phyloP scores from a whole-genome alignment of 2,329 filamentous ascomycete species.

The Fusarium secorum region DNA sequence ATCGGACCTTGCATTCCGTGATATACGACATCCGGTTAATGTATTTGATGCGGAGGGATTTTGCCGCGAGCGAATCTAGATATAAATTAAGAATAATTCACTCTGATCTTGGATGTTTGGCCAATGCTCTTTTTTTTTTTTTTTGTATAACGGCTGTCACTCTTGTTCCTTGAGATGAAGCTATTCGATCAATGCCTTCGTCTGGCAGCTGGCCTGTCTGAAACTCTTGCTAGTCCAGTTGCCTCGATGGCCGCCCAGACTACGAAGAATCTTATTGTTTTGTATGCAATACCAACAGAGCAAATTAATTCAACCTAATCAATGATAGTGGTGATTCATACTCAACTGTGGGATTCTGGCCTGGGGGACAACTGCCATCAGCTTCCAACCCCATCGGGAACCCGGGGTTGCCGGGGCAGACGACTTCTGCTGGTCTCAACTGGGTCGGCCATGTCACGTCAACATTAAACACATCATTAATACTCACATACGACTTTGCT shows the following conservation, averaged over 20 bases:
- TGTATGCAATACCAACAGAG: background rate
- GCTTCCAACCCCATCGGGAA: constrained; percentile 26
- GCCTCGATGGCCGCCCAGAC: background rate
- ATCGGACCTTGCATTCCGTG: constrained; percentile 11
- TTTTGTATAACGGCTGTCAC: rapidly evolving
- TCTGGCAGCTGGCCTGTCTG: background rate
- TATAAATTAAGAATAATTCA: background rate
- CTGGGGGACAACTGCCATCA: constrained; percentile 18
- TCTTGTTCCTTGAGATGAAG: background rate
- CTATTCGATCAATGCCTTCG: background rate
- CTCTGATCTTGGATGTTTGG: rapidly evolving
- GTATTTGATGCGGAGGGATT: background rate
- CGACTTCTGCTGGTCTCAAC: constrained; percentile 30
- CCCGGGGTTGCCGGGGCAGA: constrained; percentile 26
- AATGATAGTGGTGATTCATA: constrained; percentile 28
- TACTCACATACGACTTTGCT: constrained; percentile 35
- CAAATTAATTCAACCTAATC: background rate
- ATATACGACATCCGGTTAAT: constrained; percentile 20
- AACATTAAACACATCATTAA: constrained; percentile 20
- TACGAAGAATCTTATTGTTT: constrained; percentile 16
- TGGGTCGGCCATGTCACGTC: constrained; percentile 33
- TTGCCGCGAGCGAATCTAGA: background rate
- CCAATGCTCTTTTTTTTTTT: no score
- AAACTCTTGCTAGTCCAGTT: background rate
- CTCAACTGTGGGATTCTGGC: constrained; percentile 30